Evolutionary conservation across 2,329 filamentous ascomycete species (phyloP).

Genomic region (Zopfia rhizophila): DNA sequence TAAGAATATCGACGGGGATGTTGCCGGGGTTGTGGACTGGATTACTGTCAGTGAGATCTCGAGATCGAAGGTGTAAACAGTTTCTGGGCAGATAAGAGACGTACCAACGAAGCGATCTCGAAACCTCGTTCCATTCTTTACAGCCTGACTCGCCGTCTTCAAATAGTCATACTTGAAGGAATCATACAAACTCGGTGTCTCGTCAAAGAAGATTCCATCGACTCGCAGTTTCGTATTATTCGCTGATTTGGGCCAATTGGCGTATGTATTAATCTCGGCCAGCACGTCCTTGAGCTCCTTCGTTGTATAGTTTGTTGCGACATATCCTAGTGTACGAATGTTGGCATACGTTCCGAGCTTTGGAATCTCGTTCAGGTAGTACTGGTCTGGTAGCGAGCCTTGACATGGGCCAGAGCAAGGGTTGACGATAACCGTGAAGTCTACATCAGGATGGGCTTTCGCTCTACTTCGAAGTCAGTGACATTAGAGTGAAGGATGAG

Average conservation of each 20-base stretch:
- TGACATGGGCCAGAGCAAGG: conserved; percentile 57
- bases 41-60: not conserved
- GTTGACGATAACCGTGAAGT: conserved; percentile 64
- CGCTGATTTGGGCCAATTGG: conserved; percentile 54
- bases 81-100: not conserved
- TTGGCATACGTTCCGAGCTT: conserved; percentile 56
- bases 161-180: conserved; percentile 27
- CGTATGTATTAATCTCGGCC: conserved; percentile 59
- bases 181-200: conserved; percentile 50
- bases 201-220: conserved; percentile 63
- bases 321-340: conserved; percentile 61
- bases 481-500: too few species aligned
- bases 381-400: conserved; percentile 51
- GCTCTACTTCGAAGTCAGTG: too few species aligned
- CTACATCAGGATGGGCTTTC: conserved; percentile 52
- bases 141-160: conserved; percentile 32
- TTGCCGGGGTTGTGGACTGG: conserved; percentile 44
- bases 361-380: conserved; percentile 56
- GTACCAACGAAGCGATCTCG: conserved; percentile 23
- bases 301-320: conserved; percentile 58
- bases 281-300: conserved; percentile 27
- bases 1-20: conserved; percentile 29
- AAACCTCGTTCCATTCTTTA: conserved; percentile 30
- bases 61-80: not conserved
- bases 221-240: conserved; percentile 48